Conservation (phyloP, 352 stramenopile species). For the Phytophthora cryptogea region DNA sequence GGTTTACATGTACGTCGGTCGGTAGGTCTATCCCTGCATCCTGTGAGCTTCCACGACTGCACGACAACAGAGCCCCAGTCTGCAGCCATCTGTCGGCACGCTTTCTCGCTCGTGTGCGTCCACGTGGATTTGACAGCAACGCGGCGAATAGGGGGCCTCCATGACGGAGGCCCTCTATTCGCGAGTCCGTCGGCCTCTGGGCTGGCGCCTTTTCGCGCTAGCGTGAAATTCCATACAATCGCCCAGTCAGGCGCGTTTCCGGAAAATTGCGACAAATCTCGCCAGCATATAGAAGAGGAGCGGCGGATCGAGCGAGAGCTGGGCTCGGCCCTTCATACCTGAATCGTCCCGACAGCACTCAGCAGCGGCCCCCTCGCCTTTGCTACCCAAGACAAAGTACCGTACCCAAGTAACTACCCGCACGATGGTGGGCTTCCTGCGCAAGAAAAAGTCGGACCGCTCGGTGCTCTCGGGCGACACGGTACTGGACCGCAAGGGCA, state of each 20-base stretch:
- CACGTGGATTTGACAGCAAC: constrained; percentile 35
- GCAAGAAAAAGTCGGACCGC: constrained; percentile 88
- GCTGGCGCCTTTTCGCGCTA: constrained; percentile 28
- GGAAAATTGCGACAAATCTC: constrained; percentile 39
- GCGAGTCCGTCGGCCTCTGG: constrained; percentile 18
- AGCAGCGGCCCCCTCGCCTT: constrained; percentile 1
- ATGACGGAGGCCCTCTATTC: constrained; percentile 15
- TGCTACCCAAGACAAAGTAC: constrained; percentile 2
- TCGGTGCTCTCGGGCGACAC: constrained; percentile 68
- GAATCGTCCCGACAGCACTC: constrained; percentile 32
- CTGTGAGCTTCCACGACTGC: background rate
- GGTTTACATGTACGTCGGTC: too few species aligned
- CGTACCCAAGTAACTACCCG: constrained; percentile 1
- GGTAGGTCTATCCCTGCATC: too few species aligned
- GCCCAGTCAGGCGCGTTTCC: constrained; percentile 19
- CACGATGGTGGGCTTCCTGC: constrained; percentile 78
- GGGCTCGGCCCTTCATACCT: constrained; percentile 27
- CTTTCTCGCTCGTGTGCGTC: constrained; percentile 31
- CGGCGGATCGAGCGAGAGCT: constrained; percentile 31
- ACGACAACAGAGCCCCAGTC: constrained; percentile 23
- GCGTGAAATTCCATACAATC: constrained; percentile 18
- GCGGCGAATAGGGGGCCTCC: constrained; percentile 9
- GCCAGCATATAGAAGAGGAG: constrained; percentile 35
- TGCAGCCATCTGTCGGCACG: constrained; percentile 23
- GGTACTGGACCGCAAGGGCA: constrained; percentile 83